Base-by-base conservation (phyloP, 768 basidiomycete genomes). In the Tulasnella sp. region DNA sequence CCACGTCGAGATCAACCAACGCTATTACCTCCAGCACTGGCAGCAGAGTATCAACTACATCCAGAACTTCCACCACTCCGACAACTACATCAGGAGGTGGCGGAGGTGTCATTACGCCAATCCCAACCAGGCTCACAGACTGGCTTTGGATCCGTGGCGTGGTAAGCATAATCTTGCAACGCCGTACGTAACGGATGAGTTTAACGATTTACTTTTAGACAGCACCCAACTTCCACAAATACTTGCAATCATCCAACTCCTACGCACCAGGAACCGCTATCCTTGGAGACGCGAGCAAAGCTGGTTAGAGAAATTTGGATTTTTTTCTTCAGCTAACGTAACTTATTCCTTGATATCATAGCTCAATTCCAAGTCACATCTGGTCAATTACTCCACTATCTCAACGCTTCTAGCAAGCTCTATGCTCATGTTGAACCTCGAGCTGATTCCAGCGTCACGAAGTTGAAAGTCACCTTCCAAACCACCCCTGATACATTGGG, bases 81-180 rank as follows among this genome's bases (percentile, higher is more conserved):
- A n/a, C n/a, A n/a, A n/a, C n/a, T n/a, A n/a, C n/a, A n/a, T n/a
- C n/a, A n/a, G n/a, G n/a, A n/a, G n/a, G n/a, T n/a, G n/a, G n/a
- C n/a, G n/a, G n/a, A n/a, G n/a, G n/a, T n/a, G n/a, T n/a, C n/a
- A n/a, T n/a, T n/a, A 32, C 42, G 19, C 45, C 56, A 16, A 62
- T 62, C 1, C 39, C 72, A 2, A 78, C 76, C 2, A 69, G 77
- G 22, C 62, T 63, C 5, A 60, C 75, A 9, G 70, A 71, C 4
- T 69, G 73, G 53, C 73, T 73, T 6, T 78, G 76, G 67, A 73
- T 79, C 55, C 73, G 75, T 53, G 72, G 74, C 6, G 75, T 75
- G 20, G 74, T 75, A 59, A 50, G 73, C 64, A 19, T 13, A 16
- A 15, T 3, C 10, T 19, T 3, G n/a, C n/a, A n/a, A n/a, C n/a